These are phyloP conservation scores for Monosporascus cannonballus DNA, from an alignment of 2,329 filamentous ascomycete species.

Conservation along the genomic window DNA sequence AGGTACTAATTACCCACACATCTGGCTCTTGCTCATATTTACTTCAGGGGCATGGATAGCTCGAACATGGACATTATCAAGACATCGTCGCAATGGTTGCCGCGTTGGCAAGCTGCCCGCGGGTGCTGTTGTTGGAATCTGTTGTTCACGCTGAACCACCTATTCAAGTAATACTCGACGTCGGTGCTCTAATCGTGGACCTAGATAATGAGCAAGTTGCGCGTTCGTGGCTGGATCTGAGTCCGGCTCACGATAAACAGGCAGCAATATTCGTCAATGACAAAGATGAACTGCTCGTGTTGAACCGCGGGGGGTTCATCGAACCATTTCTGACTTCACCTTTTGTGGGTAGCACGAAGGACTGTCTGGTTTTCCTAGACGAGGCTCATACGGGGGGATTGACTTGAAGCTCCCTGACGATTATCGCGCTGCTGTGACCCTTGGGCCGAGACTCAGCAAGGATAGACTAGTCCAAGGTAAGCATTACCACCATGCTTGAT, in stretches of 20 bases:
- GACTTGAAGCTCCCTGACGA: conserved; percentile 55
- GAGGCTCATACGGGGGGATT: conserved; percentile 65
- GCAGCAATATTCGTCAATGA: conserved; percentile 54
- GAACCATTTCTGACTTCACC: conserved; percentile 53
- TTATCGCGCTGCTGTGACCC: conserved; percentile 60
- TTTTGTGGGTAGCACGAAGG: conserved; percentile 47
- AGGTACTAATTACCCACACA: too few species aligned
- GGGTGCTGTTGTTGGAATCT: conserved; percentile 33
- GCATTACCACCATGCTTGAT: conserved; percentile 3
- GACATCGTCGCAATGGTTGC: too few species aligned
- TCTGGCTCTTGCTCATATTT: too few species aligned
- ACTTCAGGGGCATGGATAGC: too few species aligned
- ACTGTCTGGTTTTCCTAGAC: conserved; percentile 63
- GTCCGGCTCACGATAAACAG: conserved; percentile 20
- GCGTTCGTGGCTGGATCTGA: conserved; percentile 41
- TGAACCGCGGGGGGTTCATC: conserved; percentile 39
- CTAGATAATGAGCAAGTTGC: conserved; percentile 51
- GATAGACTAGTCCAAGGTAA: conserved; percentile 63
- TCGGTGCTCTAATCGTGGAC: conserved; percentile 65
- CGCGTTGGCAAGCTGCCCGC: too few species aligned
- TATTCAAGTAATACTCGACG: conserved; percentile 60
- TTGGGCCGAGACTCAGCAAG: conserved; percentile 61
- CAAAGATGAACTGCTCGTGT: conserved; percentile 46
- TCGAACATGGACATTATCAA: too few species aligned
- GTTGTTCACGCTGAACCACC: conserved; percentile 32